phyloP scores from a whole-genome alignment of 805 yeast species.

The Zygoascus bituminiphila region DNA sequence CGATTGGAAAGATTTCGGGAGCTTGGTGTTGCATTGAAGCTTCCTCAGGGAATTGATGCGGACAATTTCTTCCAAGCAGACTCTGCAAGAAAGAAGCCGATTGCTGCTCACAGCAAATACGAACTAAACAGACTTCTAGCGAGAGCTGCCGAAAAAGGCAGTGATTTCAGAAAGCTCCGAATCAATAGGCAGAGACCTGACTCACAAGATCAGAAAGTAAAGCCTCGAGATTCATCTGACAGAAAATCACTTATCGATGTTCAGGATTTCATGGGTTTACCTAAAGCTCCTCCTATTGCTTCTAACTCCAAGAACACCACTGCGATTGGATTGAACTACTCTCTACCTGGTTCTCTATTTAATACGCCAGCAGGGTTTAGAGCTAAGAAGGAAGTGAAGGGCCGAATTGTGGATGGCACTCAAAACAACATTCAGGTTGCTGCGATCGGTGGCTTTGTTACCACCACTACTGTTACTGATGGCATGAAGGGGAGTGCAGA shows the following conservation, averaged over 20 bases:
- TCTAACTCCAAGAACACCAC: neutral
- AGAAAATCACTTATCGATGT: neutral
- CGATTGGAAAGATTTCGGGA: constrained; percentile 25
- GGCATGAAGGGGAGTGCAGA: constrained; percentile 68
- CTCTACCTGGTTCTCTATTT: constrained; percentile 23
- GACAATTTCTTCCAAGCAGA: constrained; percentile 15
- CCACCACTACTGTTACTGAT: constrained; percentile 8
- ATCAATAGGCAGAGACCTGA: neutral
- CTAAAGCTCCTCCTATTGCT: neutral
- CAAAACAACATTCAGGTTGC: constrained; percentile 8
- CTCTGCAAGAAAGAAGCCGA: constrained; percentile 7
- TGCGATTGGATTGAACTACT: constrained; percentile 26
- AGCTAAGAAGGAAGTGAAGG: constrained; percentile 18
- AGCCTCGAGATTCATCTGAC: neutral
- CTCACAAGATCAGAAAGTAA: neutral
- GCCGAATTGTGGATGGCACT: constrained; percentile 13
- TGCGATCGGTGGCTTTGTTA: constrained; percentile 26
- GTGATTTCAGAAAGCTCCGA: constrained; percentile 5
- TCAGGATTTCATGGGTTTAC: constrained; percentile 8
- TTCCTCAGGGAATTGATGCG: constrained; percentile 10
- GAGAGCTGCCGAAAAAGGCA: constrained; percentile 13
- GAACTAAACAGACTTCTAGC: constrained; percentile 16
- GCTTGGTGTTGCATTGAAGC: constrained; percentile 22
- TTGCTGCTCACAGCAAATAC: constrained; percentile 6
- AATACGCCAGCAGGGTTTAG: constrained; percentile 27